Percentiles rank a stretch among this genome's conserved stretches.
These are phyloP conservation scores for Capsicum chinense DNA, from an alignment of 257 asterid genomes.

Conservation along the genomic window DNA sequence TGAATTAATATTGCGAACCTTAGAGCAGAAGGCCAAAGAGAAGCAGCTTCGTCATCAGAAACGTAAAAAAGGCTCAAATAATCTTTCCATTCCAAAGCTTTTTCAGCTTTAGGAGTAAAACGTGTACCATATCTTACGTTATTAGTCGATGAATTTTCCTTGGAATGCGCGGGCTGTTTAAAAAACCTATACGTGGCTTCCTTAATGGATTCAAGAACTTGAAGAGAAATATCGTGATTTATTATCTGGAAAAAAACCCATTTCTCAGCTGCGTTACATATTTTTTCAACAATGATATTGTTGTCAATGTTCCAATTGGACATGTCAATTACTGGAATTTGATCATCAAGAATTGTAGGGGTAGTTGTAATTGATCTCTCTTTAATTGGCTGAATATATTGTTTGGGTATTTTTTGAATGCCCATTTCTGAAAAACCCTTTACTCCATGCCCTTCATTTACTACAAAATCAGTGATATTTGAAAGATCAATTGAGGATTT, in stretches of 20 bases:
- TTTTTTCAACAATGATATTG: slow-evolving; percentile 20
- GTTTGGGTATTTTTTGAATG: slow-evolving; percentile 34
- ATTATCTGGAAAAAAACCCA: slow-evolving; percentile 46
- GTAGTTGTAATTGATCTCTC: slow-evolving; percentile 28
- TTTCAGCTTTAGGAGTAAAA: slow-evolving; percentile 42
- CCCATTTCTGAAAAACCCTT: slow-evolving; percentile 42
- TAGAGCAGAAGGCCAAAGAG: slow-evolving; percentile 41
- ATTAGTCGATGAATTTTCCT: slow-evolving; percentile 33
- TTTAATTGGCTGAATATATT: slow-evolving; percentile 40
- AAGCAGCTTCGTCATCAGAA: slow-evolving; percentile 36
- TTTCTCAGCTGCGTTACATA: slow-evolving; percentile 39
- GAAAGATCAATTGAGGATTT: neutral
- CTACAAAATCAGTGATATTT: slow-evolving; percentile 30
- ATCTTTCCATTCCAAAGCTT: slow-evolving; percentile 52
- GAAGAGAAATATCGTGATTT: slow-evolving; percentile 39
- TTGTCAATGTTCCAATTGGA: slow-evolving; percentile 33
- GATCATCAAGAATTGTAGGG: slow-evolving; percentile 23
- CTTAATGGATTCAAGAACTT: slow-evolving; percentile 39
- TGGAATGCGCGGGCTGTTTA: slow-evolving; percentile 28
- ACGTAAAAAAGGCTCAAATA: slow-evolving; percentile 42
- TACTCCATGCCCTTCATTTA: slow-evolving; percentile 42
- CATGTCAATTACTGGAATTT: slow-evolving; percentile 42
- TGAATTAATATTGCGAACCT: slow-evolving; percentile 20
- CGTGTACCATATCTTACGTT: slow-evolving; percentile 42
- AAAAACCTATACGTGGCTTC: slow-evolving; percentile 41